phyloP scores from a whole-genome alignment of 1,284 basidiomycete genomes.

The Salmacisia buchloeana region DNA sequence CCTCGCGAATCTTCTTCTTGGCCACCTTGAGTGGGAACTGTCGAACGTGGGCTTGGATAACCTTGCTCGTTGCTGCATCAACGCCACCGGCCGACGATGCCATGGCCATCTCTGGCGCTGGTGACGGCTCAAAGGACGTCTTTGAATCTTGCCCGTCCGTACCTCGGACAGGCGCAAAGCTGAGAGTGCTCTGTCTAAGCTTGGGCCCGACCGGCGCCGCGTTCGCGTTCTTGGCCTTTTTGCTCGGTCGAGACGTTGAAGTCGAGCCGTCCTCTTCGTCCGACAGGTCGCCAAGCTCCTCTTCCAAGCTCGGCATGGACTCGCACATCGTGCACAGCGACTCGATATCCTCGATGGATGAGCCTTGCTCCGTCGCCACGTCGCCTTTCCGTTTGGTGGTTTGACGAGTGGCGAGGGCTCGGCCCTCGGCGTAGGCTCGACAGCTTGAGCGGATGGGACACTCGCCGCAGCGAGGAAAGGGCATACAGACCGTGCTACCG shows the following conservation, averaged over 20 bases:
- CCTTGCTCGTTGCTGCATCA: background rate
- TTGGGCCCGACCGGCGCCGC: background rate
- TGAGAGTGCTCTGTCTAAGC: background rate
- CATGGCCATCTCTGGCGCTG: background rate
- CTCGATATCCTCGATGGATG: slow-evolving; percentile 28
- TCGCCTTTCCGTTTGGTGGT: background rate
- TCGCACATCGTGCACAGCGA: slow-evolving; percentile 40
- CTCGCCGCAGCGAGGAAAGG: slow-evolving; percentile 28
- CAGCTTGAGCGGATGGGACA: slow-evolving; percentile 38
- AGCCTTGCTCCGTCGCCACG: background rate
- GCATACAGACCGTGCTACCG: slow-evolving; percentile 37
- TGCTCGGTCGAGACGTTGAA: too few species aligned
- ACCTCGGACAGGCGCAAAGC: background rate
- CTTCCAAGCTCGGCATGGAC: slow-evolving; percentile 22
- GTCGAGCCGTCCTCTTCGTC: slow-evolving; percentile 11
- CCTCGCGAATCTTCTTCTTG: slow-evolving; percentile 76
- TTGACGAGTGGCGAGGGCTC: slow-evolving; percentile 7
- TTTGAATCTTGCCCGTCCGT: too few species aligned
- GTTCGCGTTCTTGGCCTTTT: slow-evolving; percentile 13
- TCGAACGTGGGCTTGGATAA: slow-evolving; percentile 56
- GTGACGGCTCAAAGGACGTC: background rate
- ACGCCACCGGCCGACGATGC: background rate
- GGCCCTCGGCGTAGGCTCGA: slow-evolving; percentile 17
- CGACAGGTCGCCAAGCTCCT: background rate
- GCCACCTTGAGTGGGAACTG: slow-evolving; percentile 80